Conservation (phyloP, 768 basidiomycete species). For the Candolleomyces aberdarensis region DNA sequence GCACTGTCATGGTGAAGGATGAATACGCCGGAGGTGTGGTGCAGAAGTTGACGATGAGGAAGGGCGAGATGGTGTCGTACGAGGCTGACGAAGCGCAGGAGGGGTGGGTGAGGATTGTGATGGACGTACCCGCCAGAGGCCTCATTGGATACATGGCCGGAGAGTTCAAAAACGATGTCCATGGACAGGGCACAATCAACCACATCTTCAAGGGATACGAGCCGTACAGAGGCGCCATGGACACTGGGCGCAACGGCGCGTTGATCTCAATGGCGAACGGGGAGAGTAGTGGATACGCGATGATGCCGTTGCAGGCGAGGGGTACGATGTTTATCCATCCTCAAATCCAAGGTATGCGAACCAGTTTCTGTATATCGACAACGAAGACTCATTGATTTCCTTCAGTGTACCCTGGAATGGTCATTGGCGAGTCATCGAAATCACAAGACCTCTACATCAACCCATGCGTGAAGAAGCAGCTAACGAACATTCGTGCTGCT, state of each 20-base stretch:
- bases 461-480: slow-evolving; percentile 45
- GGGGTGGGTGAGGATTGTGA: slow-evolving; percentile 43
- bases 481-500: slow-evolving; percentile 48
- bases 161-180: slow-evolving; percentile 50
- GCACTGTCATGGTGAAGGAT: slow-evolving; percentile 42
- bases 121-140: slow-evolving; percentile 47
- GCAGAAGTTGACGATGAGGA: slow-evolving; percentile 49
- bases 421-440: slow-evolving; percentile 49
- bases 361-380: not conserved
- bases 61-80: slow-evolving; percentile 46
- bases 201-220: slow-evolving; percentile 52
- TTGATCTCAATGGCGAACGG: slow-evolving; percentile 46
- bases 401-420: slow-evolving; percentile 49
- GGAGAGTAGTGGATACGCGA: slow-evolving; percentile 45
- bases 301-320: slow-evolving; percentile 47
- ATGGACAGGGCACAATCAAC: slow-evolving; percentile 50
- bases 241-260: slow-evolving; percentile 46
- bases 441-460: slow-evolving; percentile 44
- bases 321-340: slow-evolving; percentile 45
- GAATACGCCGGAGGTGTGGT: slow-evolving; percentile 46
- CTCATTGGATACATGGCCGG: slow-evolving; percentile 52
- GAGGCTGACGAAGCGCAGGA: slow-evolving; percentile 42
- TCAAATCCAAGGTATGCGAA: slow-evolving; percentile 33
- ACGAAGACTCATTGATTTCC: not conserved
- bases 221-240: slow-evolving; percentile 39